Conservation (phyloP, 2,329 filamentous ascomycete species). For the Didymellaceae sp. region DNA sequence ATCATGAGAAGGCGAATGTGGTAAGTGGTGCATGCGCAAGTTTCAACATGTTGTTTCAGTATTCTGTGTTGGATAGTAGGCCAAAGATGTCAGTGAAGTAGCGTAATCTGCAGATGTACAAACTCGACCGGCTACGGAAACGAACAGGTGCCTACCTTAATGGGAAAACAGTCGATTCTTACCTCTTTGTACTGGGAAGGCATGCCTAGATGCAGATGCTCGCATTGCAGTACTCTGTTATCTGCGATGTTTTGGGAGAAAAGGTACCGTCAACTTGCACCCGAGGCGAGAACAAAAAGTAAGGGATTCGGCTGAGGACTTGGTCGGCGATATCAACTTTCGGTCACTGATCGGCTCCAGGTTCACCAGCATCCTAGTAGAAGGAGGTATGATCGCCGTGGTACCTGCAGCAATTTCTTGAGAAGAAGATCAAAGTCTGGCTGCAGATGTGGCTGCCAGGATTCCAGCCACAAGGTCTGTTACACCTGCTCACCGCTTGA, state of each 20-base stretch:
- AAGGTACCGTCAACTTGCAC: not conserved
- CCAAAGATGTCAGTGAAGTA: too few species aligned
- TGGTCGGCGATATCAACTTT: conserved; percentile 3
- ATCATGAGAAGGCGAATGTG: too few species aligned
- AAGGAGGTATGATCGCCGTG: conserved; percentile 9
- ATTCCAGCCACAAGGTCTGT: conserved; percentile 7
- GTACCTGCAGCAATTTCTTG: conserved; percentile 11
- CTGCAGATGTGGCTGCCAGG: not conserved
- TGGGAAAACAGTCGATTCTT: too few species aligned
- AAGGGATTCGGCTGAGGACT: not conserved
- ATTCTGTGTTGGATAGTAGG: too few species aligned
- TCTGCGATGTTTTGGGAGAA: too few species aligned
- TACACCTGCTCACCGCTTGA: conserved; percentile 37
- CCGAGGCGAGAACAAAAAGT: not conserved
- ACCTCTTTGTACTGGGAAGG: too few species aligned
- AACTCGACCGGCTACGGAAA: too few species aligned
- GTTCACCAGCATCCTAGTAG: conserved; percentile 2
- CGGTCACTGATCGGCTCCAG: conserved; percentile 7
- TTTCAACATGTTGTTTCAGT: too few species aligned
- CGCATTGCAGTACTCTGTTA: not conserved
- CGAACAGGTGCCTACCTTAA: too few species aligned
- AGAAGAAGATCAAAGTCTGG: not conserved
- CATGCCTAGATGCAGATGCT: too few species aligned
- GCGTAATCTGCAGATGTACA: too few species aligned
- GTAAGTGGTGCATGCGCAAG: too few species aligned